phyloP scores from a whole-genome alignment of 2,329 filamentous ascomycete genomes.

The Claviceps sp. region DNA sequence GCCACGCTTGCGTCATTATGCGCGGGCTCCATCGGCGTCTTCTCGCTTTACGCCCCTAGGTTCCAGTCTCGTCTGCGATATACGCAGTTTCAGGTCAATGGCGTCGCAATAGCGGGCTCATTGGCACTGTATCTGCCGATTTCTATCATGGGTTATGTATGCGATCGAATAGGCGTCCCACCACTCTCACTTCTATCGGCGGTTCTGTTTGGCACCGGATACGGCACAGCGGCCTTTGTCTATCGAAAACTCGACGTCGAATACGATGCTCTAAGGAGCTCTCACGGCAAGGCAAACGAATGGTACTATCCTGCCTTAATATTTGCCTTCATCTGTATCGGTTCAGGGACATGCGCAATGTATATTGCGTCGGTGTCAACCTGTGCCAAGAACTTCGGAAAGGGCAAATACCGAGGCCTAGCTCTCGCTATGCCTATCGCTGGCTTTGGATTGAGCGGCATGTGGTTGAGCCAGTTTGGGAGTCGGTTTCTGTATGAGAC shows the following conservation, averaged over 20 bases:
- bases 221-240: constrained; percentile 67
- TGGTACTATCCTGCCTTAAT: constrained; percentile 78
- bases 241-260: constrained; percentile 46
- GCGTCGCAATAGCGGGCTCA: constrained; percentile 74
- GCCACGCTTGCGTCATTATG: constrained; percentile 52
- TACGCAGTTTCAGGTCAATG: constrained; percentile 83
- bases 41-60: constrained; percentile 83
- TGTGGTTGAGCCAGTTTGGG: constrained; percentile 89
- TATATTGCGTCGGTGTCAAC: constrained; percentile 87
- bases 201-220: constrained; percentile 64
- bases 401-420: constrained; percentile 73
- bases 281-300: constrained; percentile 28
- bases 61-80: constrained; percentile 81
- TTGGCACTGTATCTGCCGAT: constrained; percentile 88
- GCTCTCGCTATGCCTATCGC: constrained; percentile 86
- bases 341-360: constrained; percentile 73
- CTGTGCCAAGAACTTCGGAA: constrained; percentile 95
- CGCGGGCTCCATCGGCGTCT: constrained; percentile 83
- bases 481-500: constrained; percentile 63
- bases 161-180: constrained; percentile 74
- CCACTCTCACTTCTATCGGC: constrained; percentile 62
- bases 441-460: constrained; percentile 81
- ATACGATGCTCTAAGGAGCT: constrained; percentile 20
- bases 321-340: constrained; percentile 68
- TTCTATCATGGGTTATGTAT: constrained; percentile 76